These are phyloP conservation scores for Cavenderia fasciculata DNA, from an alignment of 78 protist species.

Conservation along the genomic window DNA sequence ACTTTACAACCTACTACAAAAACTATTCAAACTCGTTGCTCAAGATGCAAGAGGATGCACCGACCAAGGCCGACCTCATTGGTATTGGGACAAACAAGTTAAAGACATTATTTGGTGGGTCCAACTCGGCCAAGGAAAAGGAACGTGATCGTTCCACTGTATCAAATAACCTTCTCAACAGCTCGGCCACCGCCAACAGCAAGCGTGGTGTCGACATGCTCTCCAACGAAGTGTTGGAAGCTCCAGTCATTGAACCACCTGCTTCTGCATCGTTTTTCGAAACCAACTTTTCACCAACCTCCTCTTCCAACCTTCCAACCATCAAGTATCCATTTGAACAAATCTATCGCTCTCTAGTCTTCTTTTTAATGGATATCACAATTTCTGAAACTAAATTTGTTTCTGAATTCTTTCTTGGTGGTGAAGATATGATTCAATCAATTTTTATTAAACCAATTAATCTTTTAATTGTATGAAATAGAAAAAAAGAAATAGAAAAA, in stretches of 20 bases:
- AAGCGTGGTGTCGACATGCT: not conserved
- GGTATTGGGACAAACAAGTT: conserved; percentile 12
- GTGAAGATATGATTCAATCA: conserved; percentile 27
- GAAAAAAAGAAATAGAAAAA: not conserved
- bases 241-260: conserved; percentile 50
- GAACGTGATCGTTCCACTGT: not conserved
- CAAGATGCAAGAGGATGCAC: conserved; percentile 36
- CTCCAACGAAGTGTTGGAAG: not conserved
- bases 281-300: not conserved
- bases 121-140: not conserved
- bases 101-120: conserved; percentile 10
- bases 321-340: conserved; percentile 69
- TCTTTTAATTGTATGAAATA: not conserved
- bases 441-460: conserved; percentile 10
- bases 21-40: conserved; percentile 11
- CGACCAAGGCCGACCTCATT: conserved; percentile 1
- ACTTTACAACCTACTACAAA: conserved; percentile 31
- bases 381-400: conserved; percentile 22
- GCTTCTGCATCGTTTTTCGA: conserved; percentile 19
- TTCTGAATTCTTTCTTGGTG: conserved; percentile 58
- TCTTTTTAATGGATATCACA: conserved; percentile 48
- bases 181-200: not conserved
- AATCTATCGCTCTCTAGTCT: conserved; percentile 32
- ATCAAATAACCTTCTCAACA: not conserved
- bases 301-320: not conserved